phyloP scores from a whole-genome alignment of 1,284 basidiomycete species.

The Vanrija humicola region DNA sequence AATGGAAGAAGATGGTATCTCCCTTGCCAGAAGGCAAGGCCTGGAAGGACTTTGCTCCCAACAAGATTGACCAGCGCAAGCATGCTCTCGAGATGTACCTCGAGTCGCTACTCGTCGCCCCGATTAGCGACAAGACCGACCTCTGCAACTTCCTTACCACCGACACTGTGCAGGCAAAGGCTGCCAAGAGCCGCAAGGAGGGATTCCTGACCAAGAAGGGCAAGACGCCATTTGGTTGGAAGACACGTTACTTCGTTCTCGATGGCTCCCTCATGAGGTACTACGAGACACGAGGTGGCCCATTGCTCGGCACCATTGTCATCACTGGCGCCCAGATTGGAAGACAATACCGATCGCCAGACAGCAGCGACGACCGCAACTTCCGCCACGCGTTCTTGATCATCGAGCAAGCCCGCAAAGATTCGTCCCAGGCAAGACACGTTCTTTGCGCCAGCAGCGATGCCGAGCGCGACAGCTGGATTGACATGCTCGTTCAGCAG shows the following conservation, averaged over 20 bases:
- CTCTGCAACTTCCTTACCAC: conserved; percentile 88
- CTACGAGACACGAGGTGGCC: conserved; percentile 89
- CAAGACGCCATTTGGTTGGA: conserved; percentile 90
- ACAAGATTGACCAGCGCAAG: conserved; percentile 93
- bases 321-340: conserved; percentile 86
- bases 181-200: conserved; percentile 89
- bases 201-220: conserved; percentile 95
- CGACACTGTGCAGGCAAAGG: conserved; percentile 74
- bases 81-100: conserved; percentile 80
- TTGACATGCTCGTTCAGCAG: conserved; percentile 81
- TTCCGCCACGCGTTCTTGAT: conserved; percentile 96
- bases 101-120: conserved; percentile 75
- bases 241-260: conserved; percentile 88
- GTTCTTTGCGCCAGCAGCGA: conserved; percentile 96
- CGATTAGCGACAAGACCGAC: conserved; percentile 83
- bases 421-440: conserved; percentile 68
- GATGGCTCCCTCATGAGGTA: conserved; percentile 84
- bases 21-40: conserved; percentile 83
- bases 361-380: conserved; percentile 73
- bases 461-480: conserved; percentile 87
- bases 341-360: conserved; percentile 58
- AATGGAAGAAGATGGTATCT: conserved; percentile 68
- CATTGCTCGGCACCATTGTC: conserved; percentile 80
- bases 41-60: conserved; percentile 95
- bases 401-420: conserved; percentile 66